phyloP scores from a whole-genome alignment of 2,329 filamentous ascomycete species.

The Daldinia sp. region DNA sequence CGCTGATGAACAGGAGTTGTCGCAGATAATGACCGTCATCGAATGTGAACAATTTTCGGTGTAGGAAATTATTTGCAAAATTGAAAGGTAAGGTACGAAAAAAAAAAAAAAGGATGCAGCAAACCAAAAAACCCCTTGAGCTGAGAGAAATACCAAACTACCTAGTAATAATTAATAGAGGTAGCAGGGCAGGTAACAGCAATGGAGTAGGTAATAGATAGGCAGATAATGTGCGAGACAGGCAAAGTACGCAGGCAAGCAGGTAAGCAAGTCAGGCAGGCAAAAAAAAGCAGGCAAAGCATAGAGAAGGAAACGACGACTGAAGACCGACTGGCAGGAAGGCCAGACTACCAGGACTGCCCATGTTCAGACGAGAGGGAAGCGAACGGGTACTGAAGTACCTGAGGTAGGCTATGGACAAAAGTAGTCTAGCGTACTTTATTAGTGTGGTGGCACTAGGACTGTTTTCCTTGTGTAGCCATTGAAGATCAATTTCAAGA shows the following conservation, averaged over 20 bases:
- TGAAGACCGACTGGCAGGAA: constrained; percentile 20
- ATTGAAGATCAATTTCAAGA: constrained; percentile 38
- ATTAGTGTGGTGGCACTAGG: constrained; percentile 38
- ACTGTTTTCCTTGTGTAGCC: constrained; percentile 38
- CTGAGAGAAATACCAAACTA: constrained; percentile 8
- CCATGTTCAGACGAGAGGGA: constrained; percentile 15
- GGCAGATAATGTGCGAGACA: background rate
- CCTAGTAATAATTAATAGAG: constrained; percentile 23
- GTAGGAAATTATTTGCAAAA: constrained; percentile 33
- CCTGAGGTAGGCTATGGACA: constrained; percentile 27
- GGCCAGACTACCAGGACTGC: constrained; percentile 13
- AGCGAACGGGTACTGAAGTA: constrained; percentile 13
- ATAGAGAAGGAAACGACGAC: constrained; percentile 22
- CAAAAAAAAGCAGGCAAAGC: constrained; percentile 18
- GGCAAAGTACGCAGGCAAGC: constrained; percentile 7
- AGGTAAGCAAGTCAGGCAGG: constrained; percentile 22
- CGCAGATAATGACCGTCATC: constrained; percentile 22
- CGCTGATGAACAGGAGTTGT: constrained; percentile 17
- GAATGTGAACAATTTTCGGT: constrained; percentile 29
- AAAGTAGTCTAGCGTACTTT: constrained; percentile 21
- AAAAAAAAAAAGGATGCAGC: constrained; percentile 32
- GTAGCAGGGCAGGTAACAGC: constrained; percentile 13
- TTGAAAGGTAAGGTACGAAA: constrained; percentile 29
- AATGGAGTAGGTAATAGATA: constrained; percentile 16
- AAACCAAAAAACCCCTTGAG: constrained; percentile 26